Evolutionary conservation across 192 early-diverging fungal genomes (phyloP).

Genomic region (Backusella sp.): DNA sequence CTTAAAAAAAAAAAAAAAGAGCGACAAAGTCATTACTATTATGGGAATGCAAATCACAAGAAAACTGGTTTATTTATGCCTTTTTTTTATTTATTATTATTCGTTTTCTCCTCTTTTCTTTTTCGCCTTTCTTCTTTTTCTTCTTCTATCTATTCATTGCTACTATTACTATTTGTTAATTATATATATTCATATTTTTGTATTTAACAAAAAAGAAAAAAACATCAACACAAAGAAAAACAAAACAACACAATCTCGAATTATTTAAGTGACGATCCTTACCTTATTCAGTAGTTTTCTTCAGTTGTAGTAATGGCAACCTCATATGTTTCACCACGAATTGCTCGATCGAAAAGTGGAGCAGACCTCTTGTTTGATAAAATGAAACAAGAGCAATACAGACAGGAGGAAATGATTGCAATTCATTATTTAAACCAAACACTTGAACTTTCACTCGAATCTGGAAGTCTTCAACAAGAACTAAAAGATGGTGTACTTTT

Average conservation of each 20-base stretch:
- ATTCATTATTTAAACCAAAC: slow-evolving; percentile 14
- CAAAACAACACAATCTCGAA: not conserved
- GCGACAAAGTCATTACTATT: not conserved
- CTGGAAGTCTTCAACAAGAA: slow-evolving; percentile 45
- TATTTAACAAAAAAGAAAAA: not conserved
- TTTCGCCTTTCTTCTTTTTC: not conserved
- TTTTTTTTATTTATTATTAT: not conserved
- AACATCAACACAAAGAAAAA: not conserved
- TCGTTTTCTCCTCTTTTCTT: slow-evolving; percentile 9
- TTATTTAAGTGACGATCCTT: not conserved
- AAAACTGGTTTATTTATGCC: slow-evolving; percentile 1
- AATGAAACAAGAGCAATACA: slow-evolving; percentile 25
- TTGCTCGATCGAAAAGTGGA: slow-evolving; percentile 27
- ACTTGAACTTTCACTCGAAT: not conserved
- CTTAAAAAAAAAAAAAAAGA: not conserved
- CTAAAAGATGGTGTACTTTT: slow-evolving; percentile 78
- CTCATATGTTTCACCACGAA: slow-evolving; percentile 15
- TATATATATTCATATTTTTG: not conserved
- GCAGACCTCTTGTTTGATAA: slow-evolving; percentile 29
- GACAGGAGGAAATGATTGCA: slow-evolving; percentile 17
- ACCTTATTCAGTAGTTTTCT: slow-evolving; percentile 6
- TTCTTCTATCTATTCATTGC: not conserved
- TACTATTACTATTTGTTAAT: not conserved
- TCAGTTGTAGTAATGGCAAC: slow-evolving; percentile 13
- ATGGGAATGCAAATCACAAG: slow-evolving; percentile 1